These are phyloP conservation scores for Prunus armeniaca DNA, from an alignment of 306 rosid species.

Conservation along the genomic window DNA sequence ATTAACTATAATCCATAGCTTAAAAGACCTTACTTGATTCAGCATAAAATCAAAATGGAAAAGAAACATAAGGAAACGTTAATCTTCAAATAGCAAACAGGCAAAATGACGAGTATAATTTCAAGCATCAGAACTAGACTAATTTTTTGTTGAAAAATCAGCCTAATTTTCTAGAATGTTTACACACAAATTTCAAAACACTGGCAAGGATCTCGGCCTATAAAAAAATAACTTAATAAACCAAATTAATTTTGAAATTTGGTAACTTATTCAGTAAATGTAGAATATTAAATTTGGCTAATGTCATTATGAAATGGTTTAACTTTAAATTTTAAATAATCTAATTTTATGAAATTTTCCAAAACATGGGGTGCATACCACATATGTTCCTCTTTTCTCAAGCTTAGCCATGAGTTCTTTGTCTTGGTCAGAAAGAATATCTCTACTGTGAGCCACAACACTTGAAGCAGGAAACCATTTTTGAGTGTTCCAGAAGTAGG, in stretches of 20 bases:
- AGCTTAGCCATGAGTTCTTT: slow-evolving; percentile 25
- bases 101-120: background rate
- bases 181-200: background rate
- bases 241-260: background rate
- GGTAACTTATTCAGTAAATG: background rate
- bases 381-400: slow-evolving; percentile 4
- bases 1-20: background rate
- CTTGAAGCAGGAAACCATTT: slow-evolving; percentile 62
- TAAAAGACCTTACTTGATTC: background rate
- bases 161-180: background rate
- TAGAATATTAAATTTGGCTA: background rate
- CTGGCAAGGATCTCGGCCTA: background rate
- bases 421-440: slow-evolving; percentile 41
- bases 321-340: background rate
- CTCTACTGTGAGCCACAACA: slow-evolving; percentile 14
- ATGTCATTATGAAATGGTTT: background rate
- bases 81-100: background rate
- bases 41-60: background rate
- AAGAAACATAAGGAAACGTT: background rate
- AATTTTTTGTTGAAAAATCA: background rate
- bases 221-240: too few species aligned
- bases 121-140: background rate
- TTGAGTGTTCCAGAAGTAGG: slow-evolving; percentile 93
- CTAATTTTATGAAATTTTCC: background rate
- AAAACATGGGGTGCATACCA: slow-evolving; percentile 26